phyloP scores from a whole-genome alignment of 2,329 filamentous ascomycete genomes.

The Fusarium albidum region DNA sequence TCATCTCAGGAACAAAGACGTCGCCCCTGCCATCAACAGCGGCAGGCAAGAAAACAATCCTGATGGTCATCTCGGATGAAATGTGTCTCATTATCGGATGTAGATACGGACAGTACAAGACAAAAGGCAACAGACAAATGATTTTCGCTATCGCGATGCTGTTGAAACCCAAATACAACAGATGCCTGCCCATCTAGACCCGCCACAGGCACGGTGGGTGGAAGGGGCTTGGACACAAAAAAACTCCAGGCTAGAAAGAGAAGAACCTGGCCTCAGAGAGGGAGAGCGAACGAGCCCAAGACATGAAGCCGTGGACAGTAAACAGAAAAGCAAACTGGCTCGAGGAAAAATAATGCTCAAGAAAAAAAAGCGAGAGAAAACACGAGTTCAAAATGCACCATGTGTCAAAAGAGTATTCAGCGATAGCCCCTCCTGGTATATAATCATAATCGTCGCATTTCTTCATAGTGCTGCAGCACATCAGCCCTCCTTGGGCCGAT shows the following conservation, averaged over 20 bases:
- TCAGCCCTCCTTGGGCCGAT: slow-evolving; percentile 20
- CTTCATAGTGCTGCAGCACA: slow-evolving; percentile 14
- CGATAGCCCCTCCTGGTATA: slow-evolving; percentile 16
- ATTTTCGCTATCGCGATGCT: slow-evolving; percentile 20
- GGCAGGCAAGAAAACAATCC: too few relatives aligned
- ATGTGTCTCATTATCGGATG: background rate
- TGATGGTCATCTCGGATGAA: too few relatives aligned
- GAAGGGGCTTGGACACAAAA: slow-evolving; percentile 6
- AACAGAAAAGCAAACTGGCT: slow-evolving; percentile 6
- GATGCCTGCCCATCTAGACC: slow-evolving; percentile 17
- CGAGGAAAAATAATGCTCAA: slow-evolving; percentile 6
- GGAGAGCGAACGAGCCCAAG: background rate
- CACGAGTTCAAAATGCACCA: slow-evolving; percentile 29
- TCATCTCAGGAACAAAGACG: too few relatives aligned
- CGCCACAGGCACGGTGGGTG: slow-evolving; percentile 5
- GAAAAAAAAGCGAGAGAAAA: slow-evolving; percentile 8
- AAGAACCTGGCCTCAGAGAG: background rate
- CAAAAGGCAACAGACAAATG: background rate
- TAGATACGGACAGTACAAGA: background rate
- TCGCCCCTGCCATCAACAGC: too few relatives aligned
- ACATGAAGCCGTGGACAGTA: slow-evolving; percentile 12
- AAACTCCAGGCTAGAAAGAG: slow-evolving; percentile 21
- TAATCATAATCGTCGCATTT: slow-evolving; percentile 32
- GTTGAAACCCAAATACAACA: slow-evolving; percentile 19
- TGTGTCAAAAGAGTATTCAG: slow-evolving; percentile 14